phyloP scores from a whole-genome alignment of 1,284 basidiomycete species.

The Irpex rosettiformis region DNA sequence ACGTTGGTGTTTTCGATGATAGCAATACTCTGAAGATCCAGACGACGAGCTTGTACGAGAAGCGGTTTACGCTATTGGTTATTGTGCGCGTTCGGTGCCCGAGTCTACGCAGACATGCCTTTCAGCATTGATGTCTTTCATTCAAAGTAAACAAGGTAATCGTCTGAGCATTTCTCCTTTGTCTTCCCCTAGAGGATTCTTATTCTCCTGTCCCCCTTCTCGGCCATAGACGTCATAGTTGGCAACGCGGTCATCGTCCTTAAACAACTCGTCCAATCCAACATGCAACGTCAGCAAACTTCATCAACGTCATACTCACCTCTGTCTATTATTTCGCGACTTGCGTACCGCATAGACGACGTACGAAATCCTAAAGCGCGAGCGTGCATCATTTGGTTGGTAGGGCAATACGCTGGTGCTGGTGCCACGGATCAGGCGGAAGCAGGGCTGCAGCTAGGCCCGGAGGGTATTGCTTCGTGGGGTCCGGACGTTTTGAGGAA shows the following conservation, averaged over 20 bases:
- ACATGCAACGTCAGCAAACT: constrained; percentile 39
- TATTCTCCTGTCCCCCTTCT: neutral
- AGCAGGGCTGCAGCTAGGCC: constrained; percentile 15
- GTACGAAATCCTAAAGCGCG: constrained; percentile 77
- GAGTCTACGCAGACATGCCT: constrained; percentile 71
- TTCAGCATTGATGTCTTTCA: constrained; percentile 72
- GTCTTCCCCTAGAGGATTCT: neutral
- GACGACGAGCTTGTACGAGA: constrained; percentile 69
- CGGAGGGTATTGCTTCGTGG: constrained; percentile 61
- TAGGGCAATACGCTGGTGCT: constrained; percentile 74
- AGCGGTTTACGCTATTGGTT: constrained; percentile 76
- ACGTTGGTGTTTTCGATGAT: too few relatives aligned
- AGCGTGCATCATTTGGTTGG: constrained; percentile 87
- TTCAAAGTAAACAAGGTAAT: constrained; percentile 70
- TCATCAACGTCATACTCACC: constrained; percentile 43
- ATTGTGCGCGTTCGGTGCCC: constrained; percentile 65
- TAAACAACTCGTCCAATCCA: constrained; percentile 76
- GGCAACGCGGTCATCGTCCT: constrained; percentile 80
- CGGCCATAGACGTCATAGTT: constrained; percentile 58
- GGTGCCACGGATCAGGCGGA: constrained; percentile 19
- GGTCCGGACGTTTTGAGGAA: constrained; percentile 85
- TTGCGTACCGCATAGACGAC: constrained; percentile 73
- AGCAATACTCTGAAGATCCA: constrained; percentile 77
- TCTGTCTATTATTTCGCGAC: constrained; percentile 65
- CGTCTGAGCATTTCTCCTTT: neutral